Evolutionary conservation across 768 basidiomycete genomes (phyloP), one percentile per base, ranked within the genome.

Genomic region (Mycena galopus): DNA sequence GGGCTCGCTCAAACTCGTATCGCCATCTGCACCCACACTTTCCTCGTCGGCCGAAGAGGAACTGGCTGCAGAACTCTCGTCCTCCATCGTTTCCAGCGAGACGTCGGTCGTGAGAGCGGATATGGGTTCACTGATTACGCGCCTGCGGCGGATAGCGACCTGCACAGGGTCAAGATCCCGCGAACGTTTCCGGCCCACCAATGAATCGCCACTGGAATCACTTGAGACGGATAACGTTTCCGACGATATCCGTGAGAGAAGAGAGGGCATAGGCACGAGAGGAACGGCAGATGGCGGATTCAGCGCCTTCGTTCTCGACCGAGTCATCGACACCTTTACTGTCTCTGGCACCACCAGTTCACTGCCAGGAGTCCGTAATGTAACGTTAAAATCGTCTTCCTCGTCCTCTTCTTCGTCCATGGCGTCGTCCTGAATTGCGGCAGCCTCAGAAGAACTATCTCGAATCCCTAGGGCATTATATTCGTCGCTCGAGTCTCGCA

Each of bases 371-470:
- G 93, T 94, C 67, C 86, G 88, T 70, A 94, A 83, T 0, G 93
- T 93, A 35, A 88, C 83, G 65, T 93, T 86, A 75, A 93, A 92
- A 55, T 88, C 88, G 71, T 92, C 90, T 69, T 93, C 92, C 30
- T 90, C 87, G 9, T 86, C 78, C 32, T 79, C 81, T 12, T 80
- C 81, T 9, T 78, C 79, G 63, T 75, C 81, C 64, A 78, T 78
- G 6, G 75, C 29, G 29, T 74, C 73, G 75, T 85, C 78, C 29
- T 77, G 77, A 56, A 79, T 73, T 30, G 73, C 71, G 39, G 56
- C 73, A 35, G 78, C 76, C 50, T 69, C 70, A 71, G 51, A 58
- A 23, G 25, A 7, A 11, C 23, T 35, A 47, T 17, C 30, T 50
- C 57, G 75, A 68, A 71, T 62, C 61, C 73, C 72, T 30, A 67